A percentile compares a stretch with the other conserved stretches of the same genome.
These are phyloP conservation scores for Tulasnella sp. DNA, from an alignment of 768 basidiomycete species.

Conservation along the genomic window DNA sequence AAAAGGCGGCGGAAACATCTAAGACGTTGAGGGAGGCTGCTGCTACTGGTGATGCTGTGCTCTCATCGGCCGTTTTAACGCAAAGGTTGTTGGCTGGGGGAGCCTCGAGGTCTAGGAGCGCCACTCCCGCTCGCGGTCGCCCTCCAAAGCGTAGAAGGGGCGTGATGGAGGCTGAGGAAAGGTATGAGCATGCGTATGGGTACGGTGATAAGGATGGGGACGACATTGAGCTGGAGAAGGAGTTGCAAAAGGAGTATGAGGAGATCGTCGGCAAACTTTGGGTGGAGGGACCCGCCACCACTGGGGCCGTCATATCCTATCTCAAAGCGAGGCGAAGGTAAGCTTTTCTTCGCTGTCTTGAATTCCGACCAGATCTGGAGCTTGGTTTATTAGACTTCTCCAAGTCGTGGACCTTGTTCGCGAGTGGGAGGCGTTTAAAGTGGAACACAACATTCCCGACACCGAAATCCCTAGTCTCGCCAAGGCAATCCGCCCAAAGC, in stretches of 20 bases:
- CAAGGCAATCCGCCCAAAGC: not conserved
- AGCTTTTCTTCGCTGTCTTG: not conserved
- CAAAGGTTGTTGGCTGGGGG: constrained; percentile 15
- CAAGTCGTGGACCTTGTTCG: constrained; percentile 20
- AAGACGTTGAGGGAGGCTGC: not conserved
- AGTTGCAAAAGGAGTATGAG: constrained; percentile 20
- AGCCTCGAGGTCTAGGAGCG: not conserved
- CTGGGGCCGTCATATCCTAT: constrained; percentile 22
- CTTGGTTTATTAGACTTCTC: constrained; percentile 13
- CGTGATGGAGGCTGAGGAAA: constrained; percentile 13
- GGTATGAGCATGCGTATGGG: constrained; percentile 24
- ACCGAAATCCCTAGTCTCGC: not conserved
- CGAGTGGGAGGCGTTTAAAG: constrained; percentile 25
- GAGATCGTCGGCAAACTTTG: constrained; percentile 20
- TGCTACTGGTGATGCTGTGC: not conserved
- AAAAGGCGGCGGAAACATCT: constrained; percentile 1
- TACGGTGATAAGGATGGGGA: constrained; percentile 26
- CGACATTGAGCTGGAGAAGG: constrained; percentile 27
- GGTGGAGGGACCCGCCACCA: constrained; percentile 20
- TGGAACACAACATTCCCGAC: constrained; percentile 14
- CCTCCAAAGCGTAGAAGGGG: constrained; percentile 9
- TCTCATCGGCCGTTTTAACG: not conserved
- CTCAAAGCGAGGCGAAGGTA: constrained; percentile 17
- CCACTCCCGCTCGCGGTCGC: not conserved
- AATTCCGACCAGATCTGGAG: not conserved